A percentile compares a stretch with the other conserved stretches of the same genome.
Conservation (phyloP, 2,329 filamentous ascomycete genomes). For the Cladosporium sp. region DNA sequence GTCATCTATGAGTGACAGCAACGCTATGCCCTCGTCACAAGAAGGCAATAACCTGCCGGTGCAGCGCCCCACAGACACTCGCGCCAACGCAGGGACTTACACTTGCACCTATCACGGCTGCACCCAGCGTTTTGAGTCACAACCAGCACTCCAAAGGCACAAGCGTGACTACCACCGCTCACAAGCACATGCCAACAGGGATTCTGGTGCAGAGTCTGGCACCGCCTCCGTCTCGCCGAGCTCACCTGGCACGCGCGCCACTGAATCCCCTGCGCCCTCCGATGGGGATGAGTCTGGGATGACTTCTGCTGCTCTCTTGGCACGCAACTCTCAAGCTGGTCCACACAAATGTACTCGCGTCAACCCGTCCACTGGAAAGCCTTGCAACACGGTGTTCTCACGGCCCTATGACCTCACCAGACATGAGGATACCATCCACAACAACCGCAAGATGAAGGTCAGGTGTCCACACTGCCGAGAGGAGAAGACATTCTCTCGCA, state of each 20-base stretch:
- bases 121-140: conserved; percentile 80
- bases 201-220: conserved; percentile 32
- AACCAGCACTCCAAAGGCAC: conserved; percentile 84
- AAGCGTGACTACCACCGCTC: conserved; percentile 90
- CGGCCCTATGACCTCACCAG: conserved; percentile 93
- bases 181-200: conserved; percentile 33
- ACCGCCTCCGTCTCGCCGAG: conserved; percentile 19
- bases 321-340: conserved; percentile 81
- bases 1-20: conserved; percentile 54
- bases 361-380: conserved; percentile 92
- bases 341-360: conserved; percentile 90
- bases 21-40: conserved; percentile 40
- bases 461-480: conserved; percentile 89
- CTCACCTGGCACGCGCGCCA: conserved; percentile 25
- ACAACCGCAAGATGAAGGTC: conserved; percentile 89
- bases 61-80: conserved; percentile 58
- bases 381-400: conserved; percentile 91
- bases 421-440: conserved; percentile 97
- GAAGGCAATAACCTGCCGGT: conserved; percentile 31
- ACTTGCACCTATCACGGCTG: conserved; percentile 96
- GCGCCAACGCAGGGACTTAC: conserved; percentile 81
- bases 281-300: conserved; percentile 34
- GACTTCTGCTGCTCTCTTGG: conserved; percentile 53
- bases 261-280: conserved; percentile 27
- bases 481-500: conserved; percentile 94